Evolutionary conservation across 2,329 filamentous ascomycete species (phyloP).

Genomic region (Botrytis paeoniae): DNA sequence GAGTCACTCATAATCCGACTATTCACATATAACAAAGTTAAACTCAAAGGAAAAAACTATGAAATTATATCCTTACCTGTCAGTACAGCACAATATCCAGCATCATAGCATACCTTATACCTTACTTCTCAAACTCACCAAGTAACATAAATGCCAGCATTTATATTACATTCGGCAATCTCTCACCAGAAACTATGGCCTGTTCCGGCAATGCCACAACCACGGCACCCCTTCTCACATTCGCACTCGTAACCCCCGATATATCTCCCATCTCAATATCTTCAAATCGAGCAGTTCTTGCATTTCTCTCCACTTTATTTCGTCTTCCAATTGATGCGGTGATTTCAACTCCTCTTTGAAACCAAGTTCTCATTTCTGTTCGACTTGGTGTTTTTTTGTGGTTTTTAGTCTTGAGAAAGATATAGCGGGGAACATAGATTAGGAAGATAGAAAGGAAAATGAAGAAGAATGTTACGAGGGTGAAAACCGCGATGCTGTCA

Average conservation of each 20-base stretch:
- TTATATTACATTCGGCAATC: neutral
- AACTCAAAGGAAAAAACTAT: neutral
- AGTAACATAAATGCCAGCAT: neutral
- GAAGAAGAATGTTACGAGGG: neutral
- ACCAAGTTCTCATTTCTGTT: neutral
- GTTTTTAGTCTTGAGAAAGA: neutral
- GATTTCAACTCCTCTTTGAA: neutral
- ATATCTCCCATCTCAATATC: constrained; percentile 7
- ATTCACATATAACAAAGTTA: neutral
- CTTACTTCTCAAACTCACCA: neutral
- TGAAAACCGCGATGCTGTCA: neutral
- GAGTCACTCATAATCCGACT: neutral
- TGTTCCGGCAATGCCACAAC: neutral
- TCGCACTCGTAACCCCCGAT: neutral
- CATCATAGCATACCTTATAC: neutral
- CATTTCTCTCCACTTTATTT: neutral
- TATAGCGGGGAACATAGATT: neutral
- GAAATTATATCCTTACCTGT: neutral
- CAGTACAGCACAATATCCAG: neutral
- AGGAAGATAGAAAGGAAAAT: neutral
- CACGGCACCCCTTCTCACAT: neutral
- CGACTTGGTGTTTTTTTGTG: neutral
- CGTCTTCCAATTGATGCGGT: neutral
- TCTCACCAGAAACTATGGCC: neutral
- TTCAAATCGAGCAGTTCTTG: neutral